A percentile compares a stretch with the other conserved stretches of the same genome.
These are phyloP conservation scores for Gossypium longicalyx DNA, from an alignment of 345 rosid genomes.

Conservation along the genomic window DNA sequence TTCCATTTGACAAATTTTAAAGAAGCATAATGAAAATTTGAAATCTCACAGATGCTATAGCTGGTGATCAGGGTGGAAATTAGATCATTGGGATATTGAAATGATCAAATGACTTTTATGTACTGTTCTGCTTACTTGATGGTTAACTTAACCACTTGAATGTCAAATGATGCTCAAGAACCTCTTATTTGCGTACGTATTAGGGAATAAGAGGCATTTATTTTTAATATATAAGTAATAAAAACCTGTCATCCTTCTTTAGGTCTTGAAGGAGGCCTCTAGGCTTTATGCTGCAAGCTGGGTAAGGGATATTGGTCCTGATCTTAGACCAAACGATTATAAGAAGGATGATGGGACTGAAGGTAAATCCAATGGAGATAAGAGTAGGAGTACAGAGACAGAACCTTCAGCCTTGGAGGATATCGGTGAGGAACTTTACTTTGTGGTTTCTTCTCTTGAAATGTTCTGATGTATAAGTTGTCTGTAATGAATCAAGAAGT, in stretches of 20 bases:
- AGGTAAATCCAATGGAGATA: slow-evolving; percentile 26
- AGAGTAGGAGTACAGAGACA: slow-evolving; percentile 30
- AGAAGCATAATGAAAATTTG: not conserved
- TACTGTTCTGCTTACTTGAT: not conserved
- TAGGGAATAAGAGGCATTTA: not conserved
- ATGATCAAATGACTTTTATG: not conserved
- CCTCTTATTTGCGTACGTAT: not conserved
- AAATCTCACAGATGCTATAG: not conserved
- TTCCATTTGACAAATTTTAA: not conserved
- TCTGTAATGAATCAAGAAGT: slow-evolving; percentile 6
- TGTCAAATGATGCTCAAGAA: not conserved
- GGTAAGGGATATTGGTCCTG: slow-evolving; percentile 94
- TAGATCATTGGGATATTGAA: not conserved
- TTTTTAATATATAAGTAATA: not conserved
- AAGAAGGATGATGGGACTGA: slow-evolving; percentile 52
- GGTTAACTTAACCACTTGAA: not conserved
- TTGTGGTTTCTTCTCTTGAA: not conserved
- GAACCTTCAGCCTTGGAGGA: slow-evolving; percentile 80
- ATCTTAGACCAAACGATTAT: slow-evolving; percentile 78
- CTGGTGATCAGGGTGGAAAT: not conserved
- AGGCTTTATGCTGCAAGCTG: slow-evolving; percentile 91
- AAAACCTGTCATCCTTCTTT: not conserved
- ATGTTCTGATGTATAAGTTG: not conserved
- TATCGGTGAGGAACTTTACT: slow-evolving; percentile 52
- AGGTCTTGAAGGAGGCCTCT: slow-evolving; percentile 87